Conservation (phyloP, 768 basidiomycete genomes). For the Mycena polygramma region DNA sequence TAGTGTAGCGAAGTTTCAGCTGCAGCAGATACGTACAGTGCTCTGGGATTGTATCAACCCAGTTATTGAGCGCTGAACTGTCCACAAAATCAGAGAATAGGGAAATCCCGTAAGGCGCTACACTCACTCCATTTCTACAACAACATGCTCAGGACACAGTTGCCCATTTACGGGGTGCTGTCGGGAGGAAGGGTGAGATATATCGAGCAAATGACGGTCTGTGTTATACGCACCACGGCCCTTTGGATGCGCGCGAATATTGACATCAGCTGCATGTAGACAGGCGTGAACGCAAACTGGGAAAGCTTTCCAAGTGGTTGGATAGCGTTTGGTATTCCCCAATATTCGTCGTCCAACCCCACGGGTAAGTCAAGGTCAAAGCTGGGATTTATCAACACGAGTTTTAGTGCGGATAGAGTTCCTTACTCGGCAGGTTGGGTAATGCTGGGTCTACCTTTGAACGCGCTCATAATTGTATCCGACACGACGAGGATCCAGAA, state of each 20-base stretch:
- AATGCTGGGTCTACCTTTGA: conserved; percentile 73
- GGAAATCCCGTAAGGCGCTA: neutral
- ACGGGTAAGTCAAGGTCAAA: conserved; percentile 75
- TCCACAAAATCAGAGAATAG: neutral
- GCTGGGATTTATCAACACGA: conserved; percentile 45
- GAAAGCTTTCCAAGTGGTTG: conserved; percentile 13
- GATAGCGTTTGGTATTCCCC: conserved; percentile 1
- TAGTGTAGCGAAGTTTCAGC: neutral
- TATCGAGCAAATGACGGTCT: neutral
- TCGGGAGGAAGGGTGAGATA: neutral
- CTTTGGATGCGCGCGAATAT: conserved; percentile 25
- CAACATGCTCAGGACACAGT: neutral
- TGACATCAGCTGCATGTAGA: conserved; percentile 14
- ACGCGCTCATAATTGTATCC: conserved; percentile 54
- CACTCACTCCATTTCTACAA: conserved; percentile 27
- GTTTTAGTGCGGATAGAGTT: neutral
- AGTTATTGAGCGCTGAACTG: conserved; percentile 31
- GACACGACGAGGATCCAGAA: conserved; percentile 59
- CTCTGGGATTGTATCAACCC: conserved; percentile 24
- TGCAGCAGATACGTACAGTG: conserved; percentile 26
- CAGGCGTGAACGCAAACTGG: conserved; percentile 1
- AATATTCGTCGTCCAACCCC: conserved; percentile 53
- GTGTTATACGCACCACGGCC: conserved; percentile 11
- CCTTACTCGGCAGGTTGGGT: conserved; percentile 78
- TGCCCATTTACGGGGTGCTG: conserved; percentile 26